Evolutionary conservation across 1,284 basidiomycete species (phyloP).

Genomic region (Chiua sp.): DNA sequence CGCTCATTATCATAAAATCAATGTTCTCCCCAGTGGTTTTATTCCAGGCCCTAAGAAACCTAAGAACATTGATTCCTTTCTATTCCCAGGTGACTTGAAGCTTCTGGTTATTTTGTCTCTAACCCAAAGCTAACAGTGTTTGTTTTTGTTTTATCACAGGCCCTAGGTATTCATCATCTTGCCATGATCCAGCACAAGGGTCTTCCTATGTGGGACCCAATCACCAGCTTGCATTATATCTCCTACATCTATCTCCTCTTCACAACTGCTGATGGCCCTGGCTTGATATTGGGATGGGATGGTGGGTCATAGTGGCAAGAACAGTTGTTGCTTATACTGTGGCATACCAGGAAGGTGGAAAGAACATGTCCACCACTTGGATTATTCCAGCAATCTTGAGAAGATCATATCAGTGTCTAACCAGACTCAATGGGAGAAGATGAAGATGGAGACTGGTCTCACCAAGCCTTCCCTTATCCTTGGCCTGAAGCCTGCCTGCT

Average conservation of each 20-base stretch:
- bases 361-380: neutral
- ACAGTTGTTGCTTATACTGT: neutral
- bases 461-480: neutral
- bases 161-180: neutral
- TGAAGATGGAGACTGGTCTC: neutral
- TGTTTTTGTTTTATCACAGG: neutral
- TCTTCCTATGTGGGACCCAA: neutral
- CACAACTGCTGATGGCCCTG: neutral
- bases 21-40: neutral
- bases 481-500: neutral
- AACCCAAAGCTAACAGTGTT: too few species aligned
- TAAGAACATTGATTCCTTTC: constrained; percentile 3
- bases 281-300: neutral
- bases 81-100: neutral
- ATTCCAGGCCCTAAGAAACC: constrained; percentile 5
- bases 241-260: neutral
- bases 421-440: too few species aligned
- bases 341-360: neutral
- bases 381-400: too few species aligned
- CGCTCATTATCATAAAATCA: neutral
- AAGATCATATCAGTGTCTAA: too few species aligned
- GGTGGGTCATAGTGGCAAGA: neutral
- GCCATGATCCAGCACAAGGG: neutral
- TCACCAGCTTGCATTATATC: neutral
- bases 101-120: too few species aligned